A percentile compares a stretch with the other conserved stretches of the same genome.
phyloP scores from a whole-genome alignment of 148 eudicot species.

The Persicaria maculosa region DNA sequence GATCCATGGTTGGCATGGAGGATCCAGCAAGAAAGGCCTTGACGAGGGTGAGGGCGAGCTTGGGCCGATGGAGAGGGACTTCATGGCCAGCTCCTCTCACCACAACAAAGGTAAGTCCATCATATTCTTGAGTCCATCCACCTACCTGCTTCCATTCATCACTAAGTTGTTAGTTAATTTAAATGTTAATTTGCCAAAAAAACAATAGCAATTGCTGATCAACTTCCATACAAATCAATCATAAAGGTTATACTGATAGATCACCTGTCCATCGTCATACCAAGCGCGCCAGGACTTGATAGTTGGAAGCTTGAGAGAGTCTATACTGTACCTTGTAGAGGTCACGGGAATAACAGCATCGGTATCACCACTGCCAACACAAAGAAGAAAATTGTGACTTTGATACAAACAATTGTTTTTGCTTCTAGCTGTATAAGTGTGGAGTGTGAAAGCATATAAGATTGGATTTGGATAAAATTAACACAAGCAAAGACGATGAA shows the following conservation, averaged over 20 bases:
- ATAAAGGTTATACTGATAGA: background rate
- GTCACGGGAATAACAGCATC: slow-evolving; percentile 88
- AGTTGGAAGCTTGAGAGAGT: slow-evolving; percentile 73
- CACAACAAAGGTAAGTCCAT: slow-evolving; percentile 83
- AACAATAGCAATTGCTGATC: background rate
- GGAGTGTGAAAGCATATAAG: too few species aligned
- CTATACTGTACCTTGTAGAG: slow-evolving; percentile 73
- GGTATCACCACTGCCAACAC: slow-evolving; percentile 67
- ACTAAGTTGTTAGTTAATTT: background rate
- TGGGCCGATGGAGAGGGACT: slow-evolving; percentile 83
- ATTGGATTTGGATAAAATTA: too few species aligned
- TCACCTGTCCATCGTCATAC: slow-evolving; percentile 92
- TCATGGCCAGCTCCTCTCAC: slow-evolving; percentile 99
- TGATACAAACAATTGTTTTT: background rate
- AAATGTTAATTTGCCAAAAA: background rate
- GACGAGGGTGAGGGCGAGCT: slow-evolving; percentile 61
- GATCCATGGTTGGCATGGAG: slow-evolving; percentile 61
- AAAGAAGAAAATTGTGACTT: slow-evolving; percentile 8
- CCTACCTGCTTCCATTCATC: slow-evolving; percentile 48
- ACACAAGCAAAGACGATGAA: background rate
- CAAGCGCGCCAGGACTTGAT: slow-evolving; percentile 76
- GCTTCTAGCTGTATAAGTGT: background rate
- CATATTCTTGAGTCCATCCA: slow-evolving; percentile 88
- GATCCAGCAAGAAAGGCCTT: slow-evolving; percentile 62
- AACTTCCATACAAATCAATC: background rate